Conservation (phyloP, 805 yeast genomes). For the Vanderwaltozyma polyspora region DNA sequence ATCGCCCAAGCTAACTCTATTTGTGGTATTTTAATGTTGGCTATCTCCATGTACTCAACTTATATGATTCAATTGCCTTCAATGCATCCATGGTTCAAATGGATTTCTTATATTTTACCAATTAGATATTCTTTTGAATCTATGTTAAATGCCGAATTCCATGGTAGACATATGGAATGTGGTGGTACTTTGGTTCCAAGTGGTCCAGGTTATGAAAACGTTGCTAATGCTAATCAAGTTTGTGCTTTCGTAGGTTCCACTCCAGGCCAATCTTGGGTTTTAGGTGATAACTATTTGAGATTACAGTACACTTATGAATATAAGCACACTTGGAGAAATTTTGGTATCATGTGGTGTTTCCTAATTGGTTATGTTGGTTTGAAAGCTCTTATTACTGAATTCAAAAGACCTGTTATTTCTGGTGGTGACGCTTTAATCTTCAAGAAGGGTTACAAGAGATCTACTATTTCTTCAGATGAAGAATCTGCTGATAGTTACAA, state of each 20-base stretch:
- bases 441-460: constrained; percentile 37
- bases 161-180: constrained; percentile 27
- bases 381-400: constrained; percentile 16
- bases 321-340: constrained; percentile 68
- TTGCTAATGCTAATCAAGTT: constrained; percentile 29
- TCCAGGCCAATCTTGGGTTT: constrained; percentile 41
- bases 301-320: constrained; percentile 40
- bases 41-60: constrained; percentile 47
- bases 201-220: constrained; percentile 40
- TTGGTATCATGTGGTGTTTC: constrained; percentile 52
- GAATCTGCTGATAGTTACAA: constrained; percentile 10
- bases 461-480: constrained; percentile 7
- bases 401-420: constrained; percentile 18
- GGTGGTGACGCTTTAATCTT: constrained; percentile 35
- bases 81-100: constrained; percentile 57
- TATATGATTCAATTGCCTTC: constrained; percentile 45
- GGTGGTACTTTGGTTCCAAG: constrained; percentile 37
- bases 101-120: constrained; percentile 47
- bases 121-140: constrained; percentile 47
- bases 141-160: constrained; percentile 54
- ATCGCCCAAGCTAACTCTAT: constrained; percentile 46
- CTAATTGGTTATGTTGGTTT: constrained; percentile 12
- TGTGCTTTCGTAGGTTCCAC: constrained; percentile 54
- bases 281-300: constrained; percentile 48
- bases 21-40: constrained; percentile 40